Conservation (phyloP, 345 rosid genomes). For the Populus ilicifolia region DNA sequence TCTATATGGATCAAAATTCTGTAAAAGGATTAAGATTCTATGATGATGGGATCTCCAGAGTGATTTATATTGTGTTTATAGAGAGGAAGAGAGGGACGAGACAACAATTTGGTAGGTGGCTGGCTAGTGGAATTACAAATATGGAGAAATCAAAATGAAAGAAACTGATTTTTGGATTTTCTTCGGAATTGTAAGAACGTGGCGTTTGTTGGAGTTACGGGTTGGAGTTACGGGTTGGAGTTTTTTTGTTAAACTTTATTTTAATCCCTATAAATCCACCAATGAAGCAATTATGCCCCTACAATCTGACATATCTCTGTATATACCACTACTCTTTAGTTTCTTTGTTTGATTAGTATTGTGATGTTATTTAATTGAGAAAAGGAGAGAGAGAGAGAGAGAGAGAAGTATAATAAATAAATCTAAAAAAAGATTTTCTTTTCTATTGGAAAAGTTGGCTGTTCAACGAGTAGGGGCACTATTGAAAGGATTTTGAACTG, state of each 20-base stretch:
- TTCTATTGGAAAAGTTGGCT: background rate
- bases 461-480: background rate
- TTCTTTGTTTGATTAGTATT: no score
- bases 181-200: conserved; percentile 6
- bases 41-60: background rate
- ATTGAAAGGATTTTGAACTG: background rate
- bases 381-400: no score
- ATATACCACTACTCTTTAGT: background rate
- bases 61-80: background rate
- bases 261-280: background rate
- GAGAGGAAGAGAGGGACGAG: background rate
- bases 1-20: background rate
- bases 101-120: background rate
- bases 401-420: no score
- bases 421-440: no score
- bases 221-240: no score
- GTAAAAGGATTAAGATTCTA: background rate
- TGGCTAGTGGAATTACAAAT: background rate
- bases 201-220: background rate
- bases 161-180: background rate
- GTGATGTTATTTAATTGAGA: no score
- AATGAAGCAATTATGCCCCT: background rate
- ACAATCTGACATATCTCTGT: background rate
- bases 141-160: background rate
- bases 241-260: background rate